Evolutionary conservation across 768 basidiomycete species (phyloP), one percentile per base, ranked within the genome.

Genomic region (Termitomyces sp.): DNA sequence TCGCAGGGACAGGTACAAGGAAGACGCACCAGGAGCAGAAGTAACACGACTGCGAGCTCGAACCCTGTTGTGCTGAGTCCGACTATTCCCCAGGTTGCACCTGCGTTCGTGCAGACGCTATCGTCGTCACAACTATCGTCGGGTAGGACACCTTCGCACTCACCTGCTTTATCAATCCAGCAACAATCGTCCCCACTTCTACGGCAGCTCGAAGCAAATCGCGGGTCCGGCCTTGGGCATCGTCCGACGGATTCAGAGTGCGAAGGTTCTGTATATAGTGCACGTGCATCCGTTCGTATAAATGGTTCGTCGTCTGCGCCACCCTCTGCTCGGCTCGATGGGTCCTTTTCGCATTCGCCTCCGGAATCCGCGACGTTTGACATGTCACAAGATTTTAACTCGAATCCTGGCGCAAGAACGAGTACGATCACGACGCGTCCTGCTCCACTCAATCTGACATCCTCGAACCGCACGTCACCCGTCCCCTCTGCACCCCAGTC

Each of bases 381-480:
- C 10, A 28, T 4, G n/a, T 13, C 18, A 0, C 46, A 24, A 6
- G 30, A 18, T 40, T 18, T 32, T 9, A 33, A 20, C n/a, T 24
- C 38, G 6, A 43, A 14, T 26, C n/a, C 24, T 6, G 24, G 16
- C 7, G 0, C 16, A 24, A 5, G 38, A 24, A 36, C 6, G 13
- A 52, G 12, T 26, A n/a, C 12, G 12, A 22, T 28, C 8, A 28
- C 40, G 16, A 14, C 40, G 22, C 67, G 67, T 2, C 77, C 75
- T 2, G 65, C 72, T 0, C 73, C 74, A 1, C 68, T 76, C 26
- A 63, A 65, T 12, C 42, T 62, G 2, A 30, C 14, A 61, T 72
- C 16, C 22, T 51, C 28, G 18, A 55, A 53, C 43, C 6, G 24
- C n/a, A 14, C 42, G 4, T 58, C 57, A 42, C 26, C 50, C 48